These are phyloP conservation scores for Phlebopus sp. DNA, from an alignment of 1,284 basidiomycete genomes.

Conservation along the genomic window DNA sequence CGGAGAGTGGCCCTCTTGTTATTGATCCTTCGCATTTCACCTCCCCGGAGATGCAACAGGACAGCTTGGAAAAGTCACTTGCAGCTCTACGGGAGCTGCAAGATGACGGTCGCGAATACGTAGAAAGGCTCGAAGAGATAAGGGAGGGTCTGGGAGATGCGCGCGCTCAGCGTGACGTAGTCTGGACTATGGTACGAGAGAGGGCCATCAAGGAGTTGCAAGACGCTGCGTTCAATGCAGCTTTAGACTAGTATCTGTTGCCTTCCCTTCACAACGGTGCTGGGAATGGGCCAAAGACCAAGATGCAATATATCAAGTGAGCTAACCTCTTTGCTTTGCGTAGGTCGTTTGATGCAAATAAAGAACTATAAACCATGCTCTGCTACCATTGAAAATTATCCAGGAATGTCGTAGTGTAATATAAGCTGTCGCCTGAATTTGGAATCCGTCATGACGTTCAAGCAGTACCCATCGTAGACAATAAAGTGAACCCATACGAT, in stretches of 20 bases:
- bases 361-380: no score
- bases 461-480: no score
- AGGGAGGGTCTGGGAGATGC: constrained; percentile 72
- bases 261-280: constrained; percentile 44
- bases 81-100: constrained; percentile 70
- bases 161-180: constrained; percentile 59
- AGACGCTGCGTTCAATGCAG: constrained; percentile 50
- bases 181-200: constrained; percentile 73
- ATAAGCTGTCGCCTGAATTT: no score
- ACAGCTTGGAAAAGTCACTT: constrained; percentile 68
- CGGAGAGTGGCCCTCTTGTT: constrained; percentile 41
- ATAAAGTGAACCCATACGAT: no score
- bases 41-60: constrained; percentile 60
- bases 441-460: no score
- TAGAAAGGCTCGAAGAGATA: constrained; percentile 76
- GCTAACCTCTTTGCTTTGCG: no score
- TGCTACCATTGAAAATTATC: neutral
- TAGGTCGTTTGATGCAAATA: no score
- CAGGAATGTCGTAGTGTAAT: no score
- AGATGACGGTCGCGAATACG: constrained; percentile 79
- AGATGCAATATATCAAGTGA: no score
- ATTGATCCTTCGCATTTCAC: constrained; percentile 62
- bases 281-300: no score
- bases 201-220: constrained; percentile 72
- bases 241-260: constrained; percentile 35